Evolutionary conservation across 371 early-diverging fungal species (phyloP).

Genomic region (Mucor mucedo): DNA sequence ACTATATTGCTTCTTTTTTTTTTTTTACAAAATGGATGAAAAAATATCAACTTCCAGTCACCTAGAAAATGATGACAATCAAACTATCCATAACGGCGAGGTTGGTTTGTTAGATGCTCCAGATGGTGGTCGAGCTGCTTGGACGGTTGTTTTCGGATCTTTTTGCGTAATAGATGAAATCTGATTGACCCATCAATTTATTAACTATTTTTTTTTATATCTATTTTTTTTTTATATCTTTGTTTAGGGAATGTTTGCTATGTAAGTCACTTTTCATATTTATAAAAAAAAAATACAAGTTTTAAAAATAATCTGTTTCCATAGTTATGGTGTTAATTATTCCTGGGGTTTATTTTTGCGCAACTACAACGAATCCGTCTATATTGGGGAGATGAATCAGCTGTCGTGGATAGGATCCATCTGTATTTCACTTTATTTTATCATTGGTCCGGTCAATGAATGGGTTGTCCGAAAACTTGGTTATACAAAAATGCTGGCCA

Average conservation of each 20-base stretch:
- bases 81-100: conserved; percentile 4
- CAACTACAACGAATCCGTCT: conserved; percentile 36
- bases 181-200: not conserved
- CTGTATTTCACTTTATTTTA: conserved; percentile 42
- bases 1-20: no score
- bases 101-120: conserved; percentile 31
- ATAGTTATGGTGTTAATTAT: conserved; percentile 47
- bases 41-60: no score
- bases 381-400: conserved; percentile 32
- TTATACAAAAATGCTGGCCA: conserved; percentile 53
- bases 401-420: conserved; percentile 52
- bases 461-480: conserved; percentile 58
- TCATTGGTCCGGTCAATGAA: conserved; percentile 49
- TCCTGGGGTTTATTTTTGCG: conserved; percentile 46
- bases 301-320: not conserved
- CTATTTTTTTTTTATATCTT: not conserved
- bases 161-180: conserved; percentile 35
- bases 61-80: not conserved
- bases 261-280: conserved; percentile 24
- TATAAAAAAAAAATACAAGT: not conserved
- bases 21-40: no score
- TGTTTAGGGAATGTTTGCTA: conserved; percentile 39
- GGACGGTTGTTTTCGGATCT: conserved; percentile 39
- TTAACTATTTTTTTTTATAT: not conserved
- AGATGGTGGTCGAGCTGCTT: conserved; percentile 37